A percentile compares a stretch with the other conserved stretches of the same genome.
phyloP scores from a whole-genome alignment of 768 basidiomycete genomes.

The Mrakia hoshinonis region DNA sequence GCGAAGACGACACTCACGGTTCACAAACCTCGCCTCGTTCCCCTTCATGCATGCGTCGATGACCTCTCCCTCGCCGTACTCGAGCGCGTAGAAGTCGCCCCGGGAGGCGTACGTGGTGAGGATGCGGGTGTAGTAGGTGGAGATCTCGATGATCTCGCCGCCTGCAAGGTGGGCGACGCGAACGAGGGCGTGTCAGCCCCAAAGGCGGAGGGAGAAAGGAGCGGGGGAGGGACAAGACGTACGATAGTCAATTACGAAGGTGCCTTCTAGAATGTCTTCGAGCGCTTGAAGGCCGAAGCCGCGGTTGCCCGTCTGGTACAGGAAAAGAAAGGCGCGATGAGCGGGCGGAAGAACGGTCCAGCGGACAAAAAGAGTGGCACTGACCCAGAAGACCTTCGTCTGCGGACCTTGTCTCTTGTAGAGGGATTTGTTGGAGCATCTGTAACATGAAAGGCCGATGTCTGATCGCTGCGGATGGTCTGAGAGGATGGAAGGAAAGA shows the following conservation, averaged over 20 bases:
- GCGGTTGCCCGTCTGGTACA: slow-evolving; percentile 41
- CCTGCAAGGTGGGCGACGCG: background rate
- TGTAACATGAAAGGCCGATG: slow-evolving; percentile 7
- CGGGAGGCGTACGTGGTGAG: slow-evolving; percentile 35
- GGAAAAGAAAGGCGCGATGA: background rate
- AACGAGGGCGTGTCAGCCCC: background rate
- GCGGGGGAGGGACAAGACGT: slow-evolving; percentile 35
- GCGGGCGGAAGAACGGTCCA: background rate
- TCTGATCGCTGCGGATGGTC: background rate
- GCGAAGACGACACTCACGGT: slow-evolving; percentile 35
- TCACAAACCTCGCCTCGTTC: slow-evolving; percentile 43
- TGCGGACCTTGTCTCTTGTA: slow-evolving; percentile 32
- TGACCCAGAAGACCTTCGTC: slow-evolving; percentile 39
- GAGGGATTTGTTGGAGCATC: slow-evolving; percentile 40
- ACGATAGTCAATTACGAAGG: slow-evolving; percentile 43
- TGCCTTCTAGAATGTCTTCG: slow-evolving; percentile 38
- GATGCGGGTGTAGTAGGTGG: slow-evolving; percentile 38
- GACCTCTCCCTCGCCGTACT: slow-evolving; percentile 43
- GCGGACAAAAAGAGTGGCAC: slow-evolving; percentile 19
- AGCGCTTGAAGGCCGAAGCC: slow-evolving; percentile 41
- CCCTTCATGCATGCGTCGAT: slow-evolving; percentile 43
- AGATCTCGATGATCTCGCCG: slow-evolving; percentile 36
- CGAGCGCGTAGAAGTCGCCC: slow-evolving; percentile 42
- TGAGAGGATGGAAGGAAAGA: background rate
- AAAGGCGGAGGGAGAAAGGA: background rate